Conservation (phyloP, 2,329 filamentous ascomycete genomes). For the Penicillium sp. region DNA sequence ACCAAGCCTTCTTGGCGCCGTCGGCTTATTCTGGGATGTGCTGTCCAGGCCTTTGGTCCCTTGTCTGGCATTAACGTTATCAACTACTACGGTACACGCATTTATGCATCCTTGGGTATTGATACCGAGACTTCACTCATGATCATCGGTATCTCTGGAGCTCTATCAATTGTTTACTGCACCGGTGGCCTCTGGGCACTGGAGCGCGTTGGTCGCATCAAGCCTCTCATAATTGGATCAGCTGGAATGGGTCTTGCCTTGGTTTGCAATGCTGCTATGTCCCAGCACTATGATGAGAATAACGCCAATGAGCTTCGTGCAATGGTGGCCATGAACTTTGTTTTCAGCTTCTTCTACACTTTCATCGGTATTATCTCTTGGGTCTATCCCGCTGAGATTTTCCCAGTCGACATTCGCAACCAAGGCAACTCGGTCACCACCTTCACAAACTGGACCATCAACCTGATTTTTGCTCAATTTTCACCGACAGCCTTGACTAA, state of each 20-base stretch:
- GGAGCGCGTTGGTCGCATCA: conserved; percentile 48
- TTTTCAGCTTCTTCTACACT: conserved; percentile 47
- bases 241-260: conserved; percentile 43
- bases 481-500: conserved; percentile 36
- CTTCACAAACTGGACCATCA: conserved; percentile 29
- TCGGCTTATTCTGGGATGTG: conserved; percentile 47
- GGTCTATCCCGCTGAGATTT: conserved; percentile 25
- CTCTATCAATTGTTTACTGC: conserved; percentile 49
- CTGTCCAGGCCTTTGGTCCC: conserved; percentile 49
- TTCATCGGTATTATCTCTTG: conserved; percentile 46
- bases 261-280: conserved; percentile 41
- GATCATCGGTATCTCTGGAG: conserved; percentile 52
- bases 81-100: conserved; percentile 45
- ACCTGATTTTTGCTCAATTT: conserved; percentile 32
- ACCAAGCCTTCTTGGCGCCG: conserved; percentile 47
- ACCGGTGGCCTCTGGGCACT: conserved; percentile 47
- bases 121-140: conserved; percentile 46
- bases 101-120: conserved; percentile 47
- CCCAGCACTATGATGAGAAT: conserved; percentile 33
- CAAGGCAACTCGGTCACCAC: conserved; percentile 27
- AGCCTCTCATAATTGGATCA: conserved; percentile 44
- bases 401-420: conserved; percentile 30
- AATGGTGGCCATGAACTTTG: conserved; percentile 48
- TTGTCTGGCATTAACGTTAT: conserved; percentile 51
- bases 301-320: conserved; percentile 41